Evolutionary conservation across 129 eudicot genomes (phyloP).

Genomic region (Tagetes erecta): DNA sequence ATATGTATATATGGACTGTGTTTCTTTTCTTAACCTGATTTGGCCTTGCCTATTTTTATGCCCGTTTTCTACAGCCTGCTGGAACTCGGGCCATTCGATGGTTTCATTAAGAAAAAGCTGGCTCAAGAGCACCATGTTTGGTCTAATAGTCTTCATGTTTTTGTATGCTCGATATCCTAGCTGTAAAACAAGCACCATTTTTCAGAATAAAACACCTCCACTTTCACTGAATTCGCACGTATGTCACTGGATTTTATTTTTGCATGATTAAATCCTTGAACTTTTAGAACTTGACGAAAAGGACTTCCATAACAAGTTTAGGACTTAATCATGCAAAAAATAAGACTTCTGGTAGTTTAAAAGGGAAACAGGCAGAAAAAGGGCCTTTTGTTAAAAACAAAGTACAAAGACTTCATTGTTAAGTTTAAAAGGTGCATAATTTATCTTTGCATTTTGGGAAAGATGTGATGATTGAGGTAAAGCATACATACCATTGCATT

Average conservation of each 20-base stretch:
- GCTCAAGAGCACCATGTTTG: constrained; percentile 82
- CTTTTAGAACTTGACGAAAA: background rate
- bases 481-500: constrained; percentile 73
- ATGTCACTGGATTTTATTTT: constrained; percentile 1
- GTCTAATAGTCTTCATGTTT: constrained; percentile 77
- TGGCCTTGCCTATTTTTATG: constrained; percentile 92
- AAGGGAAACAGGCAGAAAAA: background rate
- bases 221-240: background rate
- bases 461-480: background rate
- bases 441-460: constrained; percentile 7
- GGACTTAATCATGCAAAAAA: background rate
- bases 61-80: constrained; percentile 56
- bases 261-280: background rate
- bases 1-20: constrained; percentile 85
- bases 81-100: constrained; percentile 71
- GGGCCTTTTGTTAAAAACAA: background rate
- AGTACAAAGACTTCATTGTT: background rate
- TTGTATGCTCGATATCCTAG: constrained; percentile 72
- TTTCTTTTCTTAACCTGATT: constrained; percentile 57
- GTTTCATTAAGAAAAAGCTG: constrained; percentile 80
- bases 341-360: background rate
- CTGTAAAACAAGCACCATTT: constrained; percentile 35
- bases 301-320: background rate
- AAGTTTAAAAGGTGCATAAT: background rate
- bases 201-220: no score